Evolutionary conservation across 2,329 filamentous ascomycete genomes (phyloP).

Genomic region (Leptographium flavum): DNA sequence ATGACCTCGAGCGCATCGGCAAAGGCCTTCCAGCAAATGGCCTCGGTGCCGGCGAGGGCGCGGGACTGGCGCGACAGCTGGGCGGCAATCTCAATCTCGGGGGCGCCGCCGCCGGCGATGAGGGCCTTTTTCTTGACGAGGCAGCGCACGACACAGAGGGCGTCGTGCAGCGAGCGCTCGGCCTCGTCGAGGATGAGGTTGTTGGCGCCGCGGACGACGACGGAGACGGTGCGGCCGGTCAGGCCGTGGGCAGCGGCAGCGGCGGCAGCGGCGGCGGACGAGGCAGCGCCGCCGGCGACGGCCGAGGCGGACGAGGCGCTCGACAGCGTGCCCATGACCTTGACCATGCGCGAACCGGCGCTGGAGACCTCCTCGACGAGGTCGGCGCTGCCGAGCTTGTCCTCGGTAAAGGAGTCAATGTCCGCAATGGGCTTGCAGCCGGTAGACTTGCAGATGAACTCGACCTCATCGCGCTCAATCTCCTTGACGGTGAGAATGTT

Average conservation of each 20-base stretch:
- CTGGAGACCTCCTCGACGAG: conserved; percentile 84
- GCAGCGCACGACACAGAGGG: conserved; percentile 92
- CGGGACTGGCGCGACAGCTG: conserved; percentile 71
- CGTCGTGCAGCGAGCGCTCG: conserved; percentile 91
- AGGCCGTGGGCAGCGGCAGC: conserved; percentile 26
- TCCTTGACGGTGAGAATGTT: conserved; percentile 95
- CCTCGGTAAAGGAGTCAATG: conserved; percentile 95
- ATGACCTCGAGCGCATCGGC: conserved; percentile 96
- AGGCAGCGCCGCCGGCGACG: neutral
- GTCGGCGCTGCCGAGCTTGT: conserved; percentile 90
- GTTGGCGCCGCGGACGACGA: conserved; percentile 91
- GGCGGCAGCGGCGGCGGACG: conserved; percentile 1
- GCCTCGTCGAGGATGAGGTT: conserved; percentile 89
- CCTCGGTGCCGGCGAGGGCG: conserved; percentile 76
- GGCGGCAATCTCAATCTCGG: conserved; percentile 91
- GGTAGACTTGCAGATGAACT: conserved; percentile 98
- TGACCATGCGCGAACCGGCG: conserved; percentile 82
- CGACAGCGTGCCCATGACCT: conserved; percentile 64
- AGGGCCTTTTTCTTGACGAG: conserved; percentile 99
- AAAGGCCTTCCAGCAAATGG: conserved; percentile 98
- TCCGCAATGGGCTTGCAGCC: conserved; percentile 98
- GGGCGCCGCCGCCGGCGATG: conserved; percentile 89
- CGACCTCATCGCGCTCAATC: conserved; percentile 95
- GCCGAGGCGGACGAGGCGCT: conserved; percentile 1
- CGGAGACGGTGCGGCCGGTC: conserved; percentile 74